Evolutionary conservation across 192 early-diverging fungal genomes (phyloP), one percentile per base, ranked within the genome.

Genomic region (Jimgerdemannia flammicorona): DNA sequence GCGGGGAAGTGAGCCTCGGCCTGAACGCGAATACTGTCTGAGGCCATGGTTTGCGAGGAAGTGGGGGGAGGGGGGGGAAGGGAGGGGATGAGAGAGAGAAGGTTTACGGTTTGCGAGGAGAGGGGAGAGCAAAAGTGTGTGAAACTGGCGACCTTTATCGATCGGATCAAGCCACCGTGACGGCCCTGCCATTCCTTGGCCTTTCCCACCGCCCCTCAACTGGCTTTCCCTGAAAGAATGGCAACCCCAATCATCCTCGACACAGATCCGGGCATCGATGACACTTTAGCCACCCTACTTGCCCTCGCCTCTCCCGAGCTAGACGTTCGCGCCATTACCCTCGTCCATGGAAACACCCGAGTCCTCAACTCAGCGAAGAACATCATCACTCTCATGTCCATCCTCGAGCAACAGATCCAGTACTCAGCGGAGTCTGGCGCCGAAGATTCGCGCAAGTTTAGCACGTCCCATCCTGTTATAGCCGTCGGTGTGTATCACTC

Each of bases 241-340:
- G 29, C 29, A 29, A 68, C 18, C 40, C 67, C 6, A 68, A 41
- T 68, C 18, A 68, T 68, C 40, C 6, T 68, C 29, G 67, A 68
- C 67, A 68, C 67, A 6, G 67, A 68, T 18, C 67, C 67, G 40
- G 67, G 67, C 18, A 68, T 87, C 29, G 86, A 87, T 66, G 86
- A 87, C 74, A 81, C 80, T 67, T 65, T 87, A 29, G 86, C 86
- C 44, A 79, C 84, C 72, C 71, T 84, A 39, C 72, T 84, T 74
- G 81, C 83, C 39, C 77, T 84, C 69, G 78, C 75, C n/a, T 81
- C 86, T 3, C 79, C 79, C 44, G 80, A 81, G 63, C 64, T 87
- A 9, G 81, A 87, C 40, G 68, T 87, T 18, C 72, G 75, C 40
- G 86, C 86, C 14, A 80, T 87, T 54, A 87, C 86, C 3, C 74